Base-by-base conservation (phyloP, 2,329 filamentous ascomycete species). In the Talaromyces sp. region DNA sequence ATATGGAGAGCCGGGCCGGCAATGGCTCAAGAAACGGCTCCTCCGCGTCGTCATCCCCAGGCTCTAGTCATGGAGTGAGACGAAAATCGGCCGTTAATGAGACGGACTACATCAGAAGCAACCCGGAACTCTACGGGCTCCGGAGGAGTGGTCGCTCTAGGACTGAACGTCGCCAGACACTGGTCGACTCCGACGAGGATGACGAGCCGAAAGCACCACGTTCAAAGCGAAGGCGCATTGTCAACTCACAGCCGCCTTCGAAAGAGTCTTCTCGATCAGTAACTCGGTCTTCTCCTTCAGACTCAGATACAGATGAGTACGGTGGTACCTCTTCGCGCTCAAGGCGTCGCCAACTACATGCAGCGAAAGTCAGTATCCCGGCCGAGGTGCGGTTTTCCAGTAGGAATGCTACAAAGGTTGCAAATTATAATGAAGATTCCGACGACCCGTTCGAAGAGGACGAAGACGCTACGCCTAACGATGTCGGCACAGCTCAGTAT, bases 111-210 rank as follows among this genome's bases (percentile, higher is more conserved):
- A 97, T 98, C 72, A 86, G 89, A 72, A 90, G 92, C 74, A 96
- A 99, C 73, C 95, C 95, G 52, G 93, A 97, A 79, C 83, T 99
- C 9, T 99, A 98, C 81, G 95, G 95, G 57, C 84, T 99, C 70
- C 88, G 95, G 71, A 87, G 95, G 81, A 99, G 95, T 82, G 93
- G 84, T 75, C 85, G 87, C 69, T 87, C 87, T 70, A 85, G 87
- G 70, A 84, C 84, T 67, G 82, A 82, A 66, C 65, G 57, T 41
- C 86, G 87, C 72, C 86, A 85, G 70, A 81, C 89, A 70, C 85
- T 87, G 70, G 85, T 41, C 14, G 65, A 66, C 13, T 66, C 65
- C 3, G 82, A 83, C 52, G 93, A 90, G 7, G 90, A 90, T 64
- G 92, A 91, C 39, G 91, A 93, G 77, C 86, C 87, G 63, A 87